A percentile compares a stretch with the other conserved stretches of the same genome.
phyloP scores from a whole-genome alignment of 106 monocot species.

The Dioscorea alata region DNA sequence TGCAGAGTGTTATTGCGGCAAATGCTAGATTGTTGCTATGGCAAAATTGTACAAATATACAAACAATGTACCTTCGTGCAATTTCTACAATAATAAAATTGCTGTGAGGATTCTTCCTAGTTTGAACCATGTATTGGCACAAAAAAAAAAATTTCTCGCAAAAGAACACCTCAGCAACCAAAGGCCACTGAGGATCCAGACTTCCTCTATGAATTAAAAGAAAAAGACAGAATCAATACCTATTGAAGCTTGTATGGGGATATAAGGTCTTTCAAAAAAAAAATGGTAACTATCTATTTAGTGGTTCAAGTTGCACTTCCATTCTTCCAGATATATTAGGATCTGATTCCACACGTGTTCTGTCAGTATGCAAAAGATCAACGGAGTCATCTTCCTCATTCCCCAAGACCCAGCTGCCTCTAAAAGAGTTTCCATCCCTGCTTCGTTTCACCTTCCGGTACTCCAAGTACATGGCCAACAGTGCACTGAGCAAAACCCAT shows the following conservation, averaged over 20 bases:
- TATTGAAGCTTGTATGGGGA: too few species aligned
- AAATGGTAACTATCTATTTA: constrained; percentile 43
- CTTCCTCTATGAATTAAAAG: not conserved
- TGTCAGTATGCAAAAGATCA: constrained; percentile 61
- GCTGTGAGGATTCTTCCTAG: not conserved
- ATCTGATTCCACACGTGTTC: constrained; percentile 30
- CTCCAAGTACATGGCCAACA: constrained; percentile 73
- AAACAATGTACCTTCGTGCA: not conserved
- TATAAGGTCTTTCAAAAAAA: not conserved
- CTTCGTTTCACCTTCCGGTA: constrained; percentile 46
- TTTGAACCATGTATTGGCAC: not conserved
- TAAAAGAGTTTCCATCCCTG: constrained; percentile 34
- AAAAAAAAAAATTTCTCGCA: not conserved
- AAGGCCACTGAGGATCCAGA: not conserved
- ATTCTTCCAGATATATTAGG: constrained; percentile 41
- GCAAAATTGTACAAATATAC: constrained; percentile 17
- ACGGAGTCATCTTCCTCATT: constrained; percentile 86
- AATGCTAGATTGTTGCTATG: not conserved
- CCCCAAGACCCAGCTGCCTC: constrained; percentile 86
- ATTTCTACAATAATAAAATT: not conserved
- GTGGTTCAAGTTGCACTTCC: constrained; percentile 93
- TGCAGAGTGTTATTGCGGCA: too few species aligned
- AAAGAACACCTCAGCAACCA: not conserved
- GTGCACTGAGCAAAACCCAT: constrained; percentile 50
- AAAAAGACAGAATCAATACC: too few species aligned